phyloP scores from a whole-genome alignment of 148 eudicot species.

The Selenicereus undatus region DNA sequence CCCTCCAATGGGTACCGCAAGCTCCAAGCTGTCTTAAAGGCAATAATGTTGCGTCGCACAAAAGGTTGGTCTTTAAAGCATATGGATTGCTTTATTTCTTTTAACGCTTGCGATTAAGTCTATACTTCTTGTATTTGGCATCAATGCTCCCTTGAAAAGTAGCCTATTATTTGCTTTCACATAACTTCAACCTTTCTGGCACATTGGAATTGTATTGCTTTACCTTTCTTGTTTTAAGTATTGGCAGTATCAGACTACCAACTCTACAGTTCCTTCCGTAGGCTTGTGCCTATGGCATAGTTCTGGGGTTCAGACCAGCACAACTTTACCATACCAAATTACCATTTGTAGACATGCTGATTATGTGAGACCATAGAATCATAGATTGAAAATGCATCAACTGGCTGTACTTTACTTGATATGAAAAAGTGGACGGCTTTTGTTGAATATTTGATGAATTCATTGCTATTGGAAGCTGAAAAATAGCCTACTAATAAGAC shows the following conservation, averaged over 20 bases:
- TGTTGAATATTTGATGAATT: no score
- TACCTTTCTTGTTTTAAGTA: background rate
- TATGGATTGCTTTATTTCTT: background rate
- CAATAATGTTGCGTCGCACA: slow-evolving; percentile 93
- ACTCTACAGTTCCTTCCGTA: background rate
- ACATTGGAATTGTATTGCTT: background rate
- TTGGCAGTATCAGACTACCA: background rate
- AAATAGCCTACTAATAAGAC: no score
- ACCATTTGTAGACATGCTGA: background rate
- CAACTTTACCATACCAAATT: background rate
- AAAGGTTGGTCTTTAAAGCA: slow-evolving; percentile 51
- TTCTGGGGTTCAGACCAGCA: background rate
- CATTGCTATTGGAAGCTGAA: no score
- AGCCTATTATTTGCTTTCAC: background rate
- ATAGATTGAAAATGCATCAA: background rate
- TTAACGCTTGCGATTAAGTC: background rate
- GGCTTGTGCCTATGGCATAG: background rate
- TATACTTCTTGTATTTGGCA: background rate
- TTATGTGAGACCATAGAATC: background rate
- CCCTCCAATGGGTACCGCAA: slow-evolving; percentile 70
- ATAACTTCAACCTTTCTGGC: background rate
- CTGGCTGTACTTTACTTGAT: background rate
- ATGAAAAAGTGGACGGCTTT: no score
- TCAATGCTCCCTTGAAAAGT: background rate
- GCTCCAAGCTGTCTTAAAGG: slow-evolving; percentile 86